Percentiles rank a stretch among this genome's conserved stretches.
Conservation (phyloP, 2,329 filamentous ascomycete genomes). For the Cryphonectria parasitica region DNA sequence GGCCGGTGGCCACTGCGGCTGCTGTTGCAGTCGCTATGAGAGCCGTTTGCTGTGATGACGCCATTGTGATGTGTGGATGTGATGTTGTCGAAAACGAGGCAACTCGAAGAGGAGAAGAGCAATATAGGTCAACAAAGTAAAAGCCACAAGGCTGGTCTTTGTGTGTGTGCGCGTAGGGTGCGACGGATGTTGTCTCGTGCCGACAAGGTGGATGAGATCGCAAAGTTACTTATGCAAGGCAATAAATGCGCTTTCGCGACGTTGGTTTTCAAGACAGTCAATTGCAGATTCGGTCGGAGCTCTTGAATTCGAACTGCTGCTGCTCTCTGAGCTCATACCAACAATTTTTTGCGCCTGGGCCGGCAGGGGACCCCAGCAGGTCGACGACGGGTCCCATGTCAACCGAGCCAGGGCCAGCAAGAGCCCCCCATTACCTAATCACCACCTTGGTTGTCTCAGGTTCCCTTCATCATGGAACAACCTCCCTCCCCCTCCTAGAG, state of each 20-base stretch:
- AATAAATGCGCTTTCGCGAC: conserved; percentile 5
- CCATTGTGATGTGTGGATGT: conserved; percentile 56
- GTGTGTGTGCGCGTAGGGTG: neutral
- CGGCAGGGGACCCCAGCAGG: conserved; percentile 9
- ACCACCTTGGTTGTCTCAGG: conserved; percentile 10
- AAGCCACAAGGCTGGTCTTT: neutral
- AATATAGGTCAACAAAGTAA: neutral
- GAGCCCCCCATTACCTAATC: conserved; percentile 10
- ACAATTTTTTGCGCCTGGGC: conserved; percentile 15
- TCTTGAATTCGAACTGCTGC: conserved; percentile 5
- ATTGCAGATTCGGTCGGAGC: conserved; percentile 14
- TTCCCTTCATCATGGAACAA: neutral
- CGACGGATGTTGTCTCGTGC: neutral
- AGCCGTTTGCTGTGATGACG: conserved; percentile 60
- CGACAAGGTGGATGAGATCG: neutral
- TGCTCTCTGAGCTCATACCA: conserved; percentile 17
- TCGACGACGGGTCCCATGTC: conserved; percentile 1
- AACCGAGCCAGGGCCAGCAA: neutral
- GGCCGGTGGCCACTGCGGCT: conserved; percentile 62
- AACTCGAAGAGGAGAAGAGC: neutral
- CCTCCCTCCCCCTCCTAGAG: neutral
- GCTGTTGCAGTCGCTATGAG: conserved; percentile 64
- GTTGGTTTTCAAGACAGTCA: conserved; percentile 4
- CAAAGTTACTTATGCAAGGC: neutral
- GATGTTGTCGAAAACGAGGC: neutral